phyloP scores from a whole-genome alignment of 345 rosid genomes.

The Odontarrhena argentea region DNA sequence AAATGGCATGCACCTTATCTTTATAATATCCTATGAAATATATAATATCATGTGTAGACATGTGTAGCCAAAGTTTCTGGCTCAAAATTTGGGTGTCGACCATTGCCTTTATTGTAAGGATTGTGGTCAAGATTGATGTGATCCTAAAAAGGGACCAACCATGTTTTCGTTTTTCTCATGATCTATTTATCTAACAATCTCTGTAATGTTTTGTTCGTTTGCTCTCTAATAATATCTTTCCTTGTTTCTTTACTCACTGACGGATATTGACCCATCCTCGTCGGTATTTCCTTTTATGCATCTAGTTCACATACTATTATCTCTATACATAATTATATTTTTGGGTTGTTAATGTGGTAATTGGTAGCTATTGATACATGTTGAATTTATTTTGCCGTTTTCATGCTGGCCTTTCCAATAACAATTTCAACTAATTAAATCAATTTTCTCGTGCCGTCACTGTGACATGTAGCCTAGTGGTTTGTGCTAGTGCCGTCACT shows the following conservation, averaged over 20 bases:
- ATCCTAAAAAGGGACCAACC: constrained; percentile 28
- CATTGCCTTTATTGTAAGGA: background rate
- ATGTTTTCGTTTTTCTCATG: constrained; percentile 1
- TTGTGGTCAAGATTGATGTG: constrained; percentile 37
- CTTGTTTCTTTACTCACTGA: constrained; percentile 20
- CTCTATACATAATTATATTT: background rate
- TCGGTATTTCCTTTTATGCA: background rate
- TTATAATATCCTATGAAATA: background rate
- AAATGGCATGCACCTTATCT: constrained; percentile 12
- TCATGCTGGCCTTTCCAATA: background rate
- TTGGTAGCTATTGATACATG: background rate
- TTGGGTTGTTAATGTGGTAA: no score
- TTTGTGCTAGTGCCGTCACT: no score
- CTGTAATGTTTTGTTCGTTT: background rate
- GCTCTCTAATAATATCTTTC: constrained; percentile 6
- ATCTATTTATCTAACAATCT: constrained; percentile 28
- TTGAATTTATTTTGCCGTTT: constrained; percentile 5
- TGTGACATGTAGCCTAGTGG: no score
- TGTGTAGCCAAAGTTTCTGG: constrained; percentile 5
- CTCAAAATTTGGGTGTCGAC: constrained; percentile 14
- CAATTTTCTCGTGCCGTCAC: no score
- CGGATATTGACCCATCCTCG: constrained; percentile 7
- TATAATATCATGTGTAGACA: constrained; percentile 6
- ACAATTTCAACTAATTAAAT: background rate
- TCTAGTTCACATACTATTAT: background rate